phyloP scores from a whole-genome alignment of 306 rosid species.

The Quercus engelmannii region DNA sequence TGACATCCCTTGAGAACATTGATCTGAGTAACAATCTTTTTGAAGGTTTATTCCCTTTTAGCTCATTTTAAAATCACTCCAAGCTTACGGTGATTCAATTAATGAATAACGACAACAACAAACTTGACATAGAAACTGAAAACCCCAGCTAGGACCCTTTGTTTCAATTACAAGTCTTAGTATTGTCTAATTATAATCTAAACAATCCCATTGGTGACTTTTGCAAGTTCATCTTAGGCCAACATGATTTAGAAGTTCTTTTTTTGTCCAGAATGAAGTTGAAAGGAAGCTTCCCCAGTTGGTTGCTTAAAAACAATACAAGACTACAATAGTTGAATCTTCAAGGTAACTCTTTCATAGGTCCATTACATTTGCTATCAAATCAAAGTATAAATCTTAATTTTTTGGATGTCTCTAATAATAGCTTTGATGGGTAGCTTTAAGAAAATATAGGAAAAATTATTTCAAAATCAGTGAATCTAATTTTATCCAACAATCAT shows the following conservation, averaged over 20 bases:
- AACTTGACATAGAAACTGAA: conserved; percentile 17
- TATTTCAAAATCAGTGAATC: rapidly evolving
- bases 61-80: conserved; percentile 19
- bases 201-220: neutral
- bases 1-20: conserved; percentile 3
- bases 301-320: conserved; percentile 26
- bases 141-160: neutral
- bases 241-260: no score
- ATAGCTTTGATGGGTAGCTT: conserved; percentile 16
- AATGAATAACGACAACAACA: neutral
- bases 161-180: conserved; percentile 15
- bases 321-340: conserved; percentile 1
- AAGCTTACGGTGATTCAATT: conserved; percentile 1
- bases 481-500: conserved; percentile 5
- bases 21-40: neutral
- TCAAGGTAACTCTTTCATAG: neutral
- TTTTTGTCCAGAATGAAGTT: no score
- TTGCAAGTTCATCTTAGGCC: no score
- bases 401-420: conserved; percentile 12
- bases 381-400: neutral
- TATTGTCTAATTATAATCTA: neutral
- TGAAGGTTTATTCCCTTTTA: conserved; percentile 23
- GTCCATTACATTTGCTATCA: neutral
- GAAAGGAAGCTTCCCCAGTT: conserved; percentile 5
- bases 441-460: neutral